Evolutionary conservation across 805 yeast species (phyloP).

Genomic region (Phaffomyces thermotolerans): DNA sequence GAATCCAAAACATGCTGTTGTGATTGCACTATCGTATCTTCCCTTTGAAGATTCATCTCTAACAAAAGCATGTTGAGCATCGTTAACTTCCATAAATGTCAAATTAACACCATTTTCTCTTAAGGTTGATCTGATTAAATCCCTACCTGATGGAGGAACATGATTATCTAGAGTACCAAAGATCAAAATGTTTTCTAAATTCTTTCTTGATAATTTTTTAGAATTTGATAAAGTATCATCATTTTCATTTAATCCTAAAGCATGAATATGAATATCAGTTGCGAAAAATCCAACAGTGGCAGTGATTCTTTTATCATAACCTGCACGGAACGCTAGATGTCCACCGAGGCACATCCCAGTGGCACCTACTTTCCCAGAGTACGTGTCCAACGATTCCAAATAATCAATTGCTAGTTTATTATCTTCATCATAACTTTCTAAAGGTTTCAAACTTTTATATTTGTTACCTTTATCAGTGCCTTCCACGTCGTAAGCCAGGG

Average conservation of each 20-base stretch:
- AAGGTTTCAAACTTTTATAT: conserved; percentile 58
- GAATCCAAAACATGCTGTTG: conserved; percentile 60
- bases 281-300: conserved; percentile 76
- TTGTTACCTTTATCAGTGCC: conserved; percentile 73
- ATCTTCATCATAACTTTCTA: conserved; percentile 73
- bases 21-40: conserved; percentile 74
- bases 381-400: conserved; percentile 48
- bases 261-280: conserved; percentile 67
- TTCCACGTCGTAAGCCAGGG: conserved; percentile 60
- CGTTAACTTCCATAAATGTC: conserved; percentile 68
- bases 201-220: conserved; percentile 42
- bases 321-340: conserved; percentile 69
- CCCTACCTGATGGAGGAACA: conserved; percentile 74
- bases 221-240: conserved; percentile 61
- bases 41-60: conserved; percentile 76
- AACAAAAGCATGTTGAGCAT: conserved; percentile 79
- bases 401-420: conserved; percentile 57
- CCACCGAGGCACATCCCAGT: conserved; percentile 90
- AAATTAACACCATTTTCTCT: conserved; percentile 53
- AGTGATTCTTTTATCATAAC: conserved; percentile 53
- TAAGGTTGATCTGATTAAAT: conserved; percentile 53
- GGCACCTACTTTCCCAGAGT: conserved; percentile 68
- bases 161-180: conserved; percentile 78
- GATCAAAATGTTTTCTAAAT: conserved; percentile 54
- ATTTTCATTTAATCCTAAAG: conserved; percentile 54